These are phyloP conservation scores for Leishmania martiniquensis DNA, from an alignment of 208 protist species.

Conservation along the genomic window DNA sequence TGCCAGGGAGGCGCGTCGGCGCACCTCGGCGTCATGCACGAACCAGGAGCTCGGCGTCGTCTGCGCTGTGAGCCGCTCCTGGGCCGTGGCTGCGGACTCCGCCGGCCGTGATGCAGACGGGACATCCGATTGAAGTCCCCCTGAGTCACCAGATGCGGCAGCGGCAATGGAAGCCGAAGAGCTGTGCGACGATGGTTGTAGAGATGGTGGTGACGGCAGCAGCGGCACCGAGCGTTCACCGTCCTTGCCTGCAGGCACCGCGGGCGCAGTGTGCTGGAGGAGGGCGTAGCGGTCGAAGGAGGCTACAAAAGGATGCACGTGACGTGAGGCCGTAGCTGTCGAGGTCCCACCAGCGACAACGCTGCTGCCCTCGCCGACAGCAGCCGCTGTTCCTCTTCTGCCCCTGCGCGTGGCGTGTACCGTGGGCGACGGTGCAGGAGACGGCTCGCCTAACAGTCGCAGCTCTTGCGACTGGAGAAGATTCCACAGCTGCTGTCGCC, in stretches of 20 bases:
- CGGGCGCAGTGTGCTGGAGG: conserved; percentile 2
- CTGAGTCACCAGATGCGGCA: not conserved
- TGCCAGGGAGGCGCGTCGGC: conserved; percentile 30
- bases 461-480: conserved; percentile 2
- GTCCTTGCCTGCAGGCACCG: not conserved
- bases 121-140: not conserved
- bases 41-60: conserved; percentile 47
- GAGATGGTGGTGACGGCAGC: not conserved
- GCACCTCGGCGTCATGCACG: conserved; percentile 25
- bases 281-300: conserved; percentile 37
- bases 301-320: conserved; percentile 20
- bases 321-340: not conserved
- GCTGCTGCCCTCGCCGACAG: not conserved
- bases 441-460: not conserved
- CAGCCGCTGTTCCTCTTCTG: not conserved
- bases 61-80: conserved; percentile 8
- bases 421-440: not conserved
- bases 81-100: not conserved
- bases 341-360: not conserved
- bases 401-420: not conserved
- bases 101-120: not conserved
- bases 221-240: not conserved
- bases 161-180: not conserved
- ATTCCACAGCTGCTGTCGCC: conserved; percentile 22
- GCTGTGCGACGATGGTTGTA: not conserved